Base-by-base conservation (phyloP, 2,329 filamentous ascomycete species). In the Nemania serpens region DNA sequence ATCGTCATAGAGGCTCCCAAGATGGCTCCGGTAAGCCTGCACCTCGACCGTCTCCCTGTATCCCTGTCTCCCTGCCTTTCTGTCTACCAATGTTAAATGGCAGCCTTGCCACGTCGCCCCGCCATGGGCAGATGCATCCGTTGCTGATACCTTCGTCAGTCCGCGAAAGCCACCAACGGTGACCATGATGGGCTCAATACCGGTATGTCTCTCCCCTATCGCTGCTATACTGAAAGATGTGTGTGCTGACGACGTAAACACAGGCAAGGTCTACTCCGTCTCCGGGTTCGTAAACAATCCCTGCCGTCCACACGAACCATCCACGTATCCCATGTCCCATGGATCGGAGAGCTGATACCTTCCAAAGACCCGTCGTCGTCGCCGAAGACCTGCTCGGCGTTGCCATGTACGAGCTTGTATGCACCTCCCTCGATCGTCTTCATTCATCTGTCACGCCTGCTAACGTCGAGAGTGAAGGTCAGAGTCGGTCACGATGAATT, bases 371-470 rank as follows among this genome's bases (percentile, higher is more conserved):
- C 75, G 95, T 99, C 83, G 89, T 99, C 73, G 86, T 99, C 71
- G 95, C 94, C 76, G 94, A 98, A 82, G 89, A 97, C 79, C 97
- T 99, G 93, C 92, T 94, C 75, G 95, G 95, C 78, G 95, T 95
- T 85, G 93, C 95, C 78, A 99, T 99, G 95, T 97, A 98, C 87
- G 95, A 99, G 82, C 84, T 99, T 82, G 93, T 93, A 83, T 71
- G 87, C 77, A 50, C 43, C 18, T 22, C n/a, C 42, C 29, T 25
- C 41, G n/a, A 25, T 10, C 22, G 25, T 51, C 20, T 20, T 33
- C 43, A 5, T 11, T 11, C n/a, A n/a, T n/a, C 41, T 17, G 2
- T 13, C 37, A 20, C 43, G 22, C 34, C 25, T 63, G 48, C 51
- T 59, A 55, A 66, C 66, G n/a, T 62, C 25, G 45, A 34, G 36